A percentile compares a stretch with the other conserved stretches of the same genome.
phyloP scores from a whole-genome alignment of 306 rosid species.

The Medicago arabica region DNA sequence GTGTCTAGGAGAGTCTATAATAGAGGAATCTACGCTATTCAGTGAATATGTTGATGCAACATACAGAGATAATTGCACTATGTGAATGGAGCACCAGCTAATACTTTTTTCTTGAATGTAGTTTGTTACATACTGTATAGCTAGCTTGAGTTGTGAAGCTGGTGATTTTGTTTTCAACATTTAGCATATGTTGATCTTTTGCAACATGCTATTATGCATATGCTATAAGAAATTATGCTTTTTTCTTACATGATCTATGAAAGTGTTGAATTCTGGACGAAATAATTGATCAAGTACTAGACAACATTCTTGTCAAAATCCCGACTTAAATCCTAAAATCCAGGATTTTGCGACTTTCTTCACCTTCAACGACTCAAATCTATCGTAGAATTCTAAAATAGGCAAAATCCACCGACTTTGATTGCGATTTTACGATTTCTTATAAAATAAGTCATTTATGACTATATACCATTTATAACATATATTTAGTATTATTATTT shows the following conservation, averaged over 20 bases:
- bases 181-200: conserved; percentile 23
- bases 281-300: conserved; percentile 1
- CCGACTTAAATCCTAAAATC: no score
- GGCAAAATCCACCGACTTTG: no score
- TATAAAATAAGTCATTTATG: no score
- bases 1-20: background rate
- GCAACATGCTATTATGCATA: background rate
- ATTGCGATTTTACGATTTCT: no score
- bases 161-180: conserved; percentile 26
- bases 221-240: conserved; percentile 17
- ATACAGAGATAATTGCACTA: background rate
- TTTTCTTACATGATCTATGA: background rate
- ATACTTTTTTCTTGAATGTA: background rate
- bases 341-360: no score
- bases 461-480: no score
- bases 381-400: no score
- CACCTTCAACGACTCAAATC: no score
- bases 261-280: no score
- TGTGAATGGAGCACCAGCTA: background rate
- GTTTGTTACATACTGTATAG: background rate
- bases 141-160: background rate
- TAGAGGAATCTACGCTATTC: background rate
- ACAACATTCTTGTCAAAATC: no score
- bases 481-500: no score
- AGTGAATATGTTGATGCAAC: conserved; percentile 18